Base-by-base conservation (phyloP, 2,329 filamentous ascomycete genomes). In the Thermoascus crustaceus region DNA sequence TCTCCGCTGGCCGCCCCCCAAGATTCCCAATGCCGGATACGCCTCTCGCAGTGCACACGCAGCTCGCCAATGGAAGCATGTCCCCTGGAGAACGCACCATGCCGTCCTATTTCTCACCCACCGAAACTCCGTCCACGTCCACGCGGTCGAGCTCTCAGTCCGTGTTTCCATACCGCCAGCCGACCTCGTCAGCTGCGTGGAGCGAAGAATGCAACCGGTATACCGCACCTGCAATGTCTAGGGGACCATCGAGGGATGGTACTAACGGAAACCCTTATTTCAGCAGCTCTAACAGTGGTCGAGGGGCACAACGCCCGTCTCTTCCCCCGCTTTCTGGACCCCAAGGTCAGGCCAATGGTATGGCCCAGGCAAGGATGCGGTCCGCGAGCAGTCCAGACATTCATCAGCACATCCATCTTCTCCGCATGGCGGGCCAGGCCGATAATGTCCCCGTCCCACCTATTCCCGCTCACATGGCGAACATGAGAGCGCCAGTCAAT, bases 381-480 rank as follows among this genome's bases (percentile, higher is more conserved):
- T 94, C 88, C 23, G 93, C 93, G 53, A 96, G 89, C 64, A 95
- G 88, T 44, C 89, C 91, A 5, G 88, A 96, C 57, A 94, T 94
- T 49, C 85, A 93, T 35, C 75, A 79, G 35, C 72, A 74, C 44
- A 72, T 72, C 32, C 68, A 71, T 21, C 59, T 63, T 40, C 66
- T 66, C 32, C 66, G 66, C 42, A 58, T 53, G 71, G 78, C 44
- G 69, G 76, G 53, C 60, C 44, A 68, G 61, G 56, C 63, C 20
- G 67, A 70, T 41, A 66, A 67, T 43, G 73, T 86, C 4, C 83
- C 83, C 4, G 82, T 88, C 8, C 83, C 83, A 5, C 82, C 83
- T 4, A 87, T 88, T 34, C 83, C 84, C 16, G 66, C 80, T 13
- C 82, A 87, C 45, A 74, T 75, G 53, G 71, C 73, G 27, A 75